Base-by-base conservation (phyloP, 73 alveolate genomes). In the Paramecium tetraurelia region DNA sequence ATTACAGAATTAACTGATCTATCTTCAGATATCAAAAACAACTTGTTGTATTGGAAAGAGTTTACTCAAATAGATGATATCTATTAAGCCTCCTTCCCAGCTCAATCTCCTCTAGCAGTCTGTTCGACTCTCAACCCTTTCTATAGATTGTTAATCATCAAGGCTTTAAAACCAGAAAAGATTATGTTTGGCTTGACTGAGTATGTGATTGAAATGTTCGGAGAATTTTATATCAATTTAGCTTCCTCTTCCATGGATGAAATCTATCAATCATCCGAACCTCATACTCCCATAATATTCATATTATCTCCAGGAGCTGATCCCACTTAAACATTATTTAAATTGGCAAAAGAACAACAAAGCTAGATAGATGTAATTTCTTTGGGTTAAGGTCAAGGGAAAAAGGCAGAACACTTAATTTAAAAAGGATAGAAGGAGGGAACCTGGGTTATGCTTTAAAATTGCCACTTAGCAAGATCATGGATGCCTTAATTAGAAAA, bases 251-350 rank as follows among this genome's bases (percentile, higher is more conserved):
- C 99, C 24, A 95, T 98, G 99, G 99, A 98, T 27, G 99, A 92
- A 75, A 96, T 98, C 3, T 97, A 96, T 59, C 92, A 93, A 36
- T 99, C 97, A 84, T 95, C 99, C 53, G 99, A 98, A 92, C 92
- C 96, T 86, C 92, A 95, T 59, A 98, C 99, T 8, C 99, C 99
- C 0, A 90, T 98, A 20, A 93, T 98, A 46, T 97, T 97, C 86
- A 97, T 98, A 59, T 93, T 98, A 14, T 95, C 99, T 6, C 99
- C 99, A 36, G 99, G 99, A 12, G 99, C 99, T 24, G 99, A 98
- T 96, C 99, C 99, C 1, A 96, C 99, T 5, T 93, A 96, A 43
- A 58, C 85, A 7, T 86, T 97, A n/a, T 53, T 95, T 75, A 97
- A 92, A 83, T 95, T 95, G 83, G 99, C 97, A 48, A 93, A 90